Evolutionary conservation across 2,329 filamentous ascomycete species (phyloP).

Genomic region (Coniochaeta sp.): DNA sequence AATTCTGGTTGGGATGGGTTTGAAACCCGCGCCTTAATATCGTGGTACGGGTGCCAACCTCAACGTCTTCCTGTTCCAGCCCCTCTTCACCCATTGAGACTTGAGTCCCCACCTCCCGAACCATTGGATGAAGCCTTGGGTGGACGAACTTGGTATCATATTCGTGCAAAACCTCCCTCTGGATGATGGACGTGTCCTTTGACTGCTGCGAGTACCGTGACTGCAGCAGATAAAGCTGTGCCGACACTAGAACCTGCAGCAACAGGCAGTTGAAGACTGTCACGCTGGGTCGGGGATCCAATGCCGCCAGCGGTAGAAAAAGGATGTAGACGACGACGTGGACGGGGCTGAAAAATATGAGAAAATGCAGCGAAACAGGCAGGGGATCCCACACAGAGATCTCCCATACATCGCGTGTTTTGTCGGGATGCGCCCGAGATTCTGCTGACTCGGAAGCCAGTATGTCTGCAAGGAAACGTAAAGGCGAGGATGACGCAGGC

Average conservation of each 20-base stretch:
- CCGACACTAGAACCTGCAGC: slow-evolving; percentile 66
- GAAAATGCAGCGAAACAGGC: slow-evolving; percentile 71
- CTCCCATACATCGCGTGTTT: slow-evolving; percentile 87
- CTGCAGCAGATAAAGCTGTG: slow-evolving; percentile 68
- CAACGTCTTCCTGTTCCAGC: slow-evolving; percentile 34
- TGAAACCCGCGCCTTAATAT: slow-evolving; percentile 69
- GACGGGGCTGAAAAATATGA: slow-evolving; percentile 87
- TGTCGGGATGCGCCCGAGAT: slow-evolving; percentile 75
- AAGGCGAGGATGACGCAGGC: slow-evolving; percentile 67
- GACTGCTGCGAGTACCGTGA: slow-evolving; percentile 73
- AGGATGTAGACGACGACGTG: slow-evolving; percentile 89
- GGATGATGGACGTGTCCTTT: slow-evolving; percentile 77
- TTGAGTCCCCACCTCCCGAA: slow-evolving; percentile 74
- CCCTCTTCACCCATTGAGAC: slow-evolving; percentile 45
- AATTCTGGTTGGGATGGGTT: slow-evolving; percentile 77
- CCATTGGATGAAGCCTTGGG: slow-evolving; percentile 74
- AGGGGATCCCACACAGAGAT: slow-evolving; percentile 89
- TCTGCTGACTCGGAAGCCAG: slow-evolving; percentile 66
- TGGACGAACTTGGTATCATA: slow-evolving; percentile 96
- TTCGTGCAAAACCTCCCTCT: slow-evolving; percentile 87
- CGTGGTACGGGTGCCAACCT: slow-evolving; percentile 46
- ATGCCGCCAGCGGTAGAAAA: slow-evolving; percentile 68
- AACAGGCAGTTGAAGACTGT: slow-evolving; percentile 79
- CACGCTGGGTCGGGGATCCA: slow-evolving; percentile 76
- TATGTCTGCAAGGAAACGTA: slow-evolving; percentile 64